Conservation (phyloP, 805 yeast species). For the Candida pseudoglaebosa region DNA sequence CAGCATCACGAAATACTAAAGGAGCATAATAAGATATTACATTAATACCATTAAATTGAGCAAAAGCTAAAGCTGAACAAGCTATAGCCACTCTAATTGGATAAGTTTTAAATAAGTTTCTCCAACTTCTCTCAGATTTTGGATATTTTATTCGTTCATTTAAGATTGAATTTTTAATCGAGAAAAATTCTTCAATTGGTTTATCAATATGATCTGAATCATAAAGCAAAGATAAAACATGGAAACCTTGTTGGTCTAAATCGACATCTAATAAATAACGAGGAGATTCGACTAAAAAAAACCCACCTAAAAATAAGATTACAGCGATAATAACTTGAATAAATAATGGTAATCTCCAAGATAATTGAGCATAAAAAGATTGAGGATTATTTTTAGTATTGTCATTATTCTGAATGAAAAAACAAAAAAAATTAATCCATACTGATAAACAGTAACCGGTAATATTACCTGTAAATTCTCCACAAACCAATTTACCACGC, state of each 20-base stretch:
- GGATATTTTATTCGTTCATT: slow-evolving; percentile 36
- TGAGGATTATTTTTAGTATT: slow-evolving; percentile 34
- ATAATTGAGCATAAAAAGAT: slow-evolving; percentile 35
- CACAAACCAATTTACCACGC: slow-evolving; percentile 80
- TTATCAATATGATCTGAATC: slow-evolving; percentile 28
- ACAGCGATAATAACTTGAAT: slow-evolving; percentile 73
- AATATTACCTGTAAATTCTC: slow-evolving; percentile 84
- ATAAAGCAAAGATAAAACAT: slow-evolving; percentile 23
- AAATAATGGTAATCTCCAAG: slow-evolving; percentile 80
- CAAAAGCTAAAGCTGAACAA: slow-evolving; percentile 42
- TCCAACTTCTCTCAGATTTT: slow-evolving; percentile 38
- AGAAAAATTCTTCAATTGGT: slow-evolving; percentile 41
- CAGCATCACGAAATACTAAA: slow-evolving; percentile 47
- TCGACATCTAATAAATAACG: slow-evolving; percentile 86
- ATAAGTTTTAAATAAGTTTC: slow-evolving; percentile 38
- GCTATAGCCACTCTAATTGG: slow-evolving; percentile 32
- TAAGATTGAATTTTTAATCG: slow-evolving; percentile 44
- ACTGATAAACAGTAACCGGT: slow-evolving; percentile 78
- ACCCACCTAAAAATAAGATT: slow-evolving; percentile 67
- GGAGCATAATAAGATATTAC: slow-evolving; percentile 58
- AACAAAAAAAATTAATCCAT: slow-evolving; percentile 81
- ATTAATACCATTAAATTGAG: slow-evolving; percentile 53
- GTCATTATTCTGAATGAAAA: slow-evolving; percentile 54
- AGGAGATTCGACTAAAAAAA: slow-evolving; percentile 81
- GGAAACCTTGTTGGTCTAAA: slow-evolving; percentile 53